phyloP scores from a whole-genome alignment of 2,329 filamentous ascomycete species.

The Geoglossum cookeanum region DNA sequence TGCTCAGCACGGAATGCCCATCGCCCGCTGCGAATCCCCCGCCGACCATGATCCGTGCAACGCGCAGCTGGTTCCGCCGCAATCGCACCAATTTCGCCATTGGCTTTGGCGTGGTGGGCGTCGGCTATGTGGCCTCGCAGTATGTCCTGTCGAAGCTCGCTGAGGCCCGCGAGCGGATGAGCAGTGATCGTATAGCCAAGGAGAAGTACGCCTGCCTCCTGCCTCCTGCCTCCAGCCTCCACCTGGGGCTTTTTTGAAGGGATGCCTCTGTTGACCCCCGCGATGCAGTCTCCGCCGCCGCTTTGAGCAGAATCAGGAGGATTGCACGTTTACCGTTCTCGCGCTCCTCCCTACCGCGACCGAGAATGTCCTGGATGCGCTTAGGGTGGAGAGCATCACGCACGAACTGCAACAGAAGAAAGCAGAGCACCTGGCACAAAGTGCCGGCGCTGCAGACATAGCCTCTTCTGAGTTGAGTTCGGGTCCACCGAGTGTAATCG shows the following conservation, averaged over 20 bases:
- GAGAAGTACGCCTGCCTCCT: slow-evolving; percentile 53
- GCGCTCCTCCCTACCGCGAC: slow-evolving; percentile 83
- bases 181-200: slow-evolving; percentile 82
- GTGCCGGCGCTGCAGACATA: slow-evolving; percentile 28
- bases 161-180: slow-evolving; percentile 90
- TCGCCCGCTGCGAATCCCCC: background rate
- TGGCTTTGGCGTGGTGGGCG: slow-evolving; percentile 70
- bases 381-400: slow-evolving; percentile 84
- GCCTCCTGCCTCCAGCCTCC: too few relatives aligned
- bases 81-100: slow-evolving; percentile 82
- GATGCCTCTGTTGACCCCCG: slow-evolving; percentile 3
- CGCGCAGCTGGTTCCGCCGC: slow-evolving; percentile 77
- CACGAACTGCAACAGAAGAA: slow-evolving; percentile 92
- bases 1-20: background rate
- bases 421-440: slow-evolving; percentile 46
- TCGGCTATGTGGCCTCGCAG: slow-evolving; percentile 78
- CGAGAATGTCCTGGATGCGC: slow-evolving; percentile 66
- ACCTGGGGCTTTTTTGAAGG: background rate
- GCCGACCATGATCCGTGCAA: slow-evolving; percentile 42
- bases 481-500: slow-evolving; percentile 47
- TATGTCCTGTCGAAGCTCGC: slow-evolving; percentile 84
- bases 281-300: slow-evolving; percentile 60
- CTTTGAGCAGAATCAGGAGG: slow-evolving; percentile 97
- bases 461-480: slow-evolving; percentile 35
- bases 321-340: slow-evolving; percentile 96